phyloP scores from a whole-genome alignment of 108 stramenopile species.

The Aurantiochytrium sp. region DNA sequence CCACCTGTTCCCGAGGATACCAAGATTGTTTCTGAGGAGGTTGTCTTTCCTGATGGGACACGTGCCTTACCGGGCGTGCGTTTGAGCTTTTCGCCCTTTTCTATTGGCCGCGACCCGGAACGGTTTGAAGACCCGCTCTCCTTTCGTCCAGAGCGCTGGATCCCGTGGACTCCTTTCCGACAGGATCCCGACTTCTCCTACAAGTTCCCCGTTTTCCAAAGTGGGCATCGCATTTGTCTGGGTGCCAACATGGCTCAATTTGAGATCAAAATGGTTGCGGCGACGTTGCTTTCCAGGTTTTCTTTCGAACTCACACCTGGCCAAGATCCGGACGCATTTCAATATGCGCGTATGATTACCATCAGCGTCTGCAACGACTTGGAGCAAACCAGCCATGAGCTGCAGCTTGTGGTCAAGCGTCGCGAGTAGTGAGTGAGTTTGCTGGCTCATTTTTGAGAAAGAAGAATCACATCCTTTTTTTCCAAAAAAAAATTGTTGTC shows the following conservation, averaged over 20 bases:
- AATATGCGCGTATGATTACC: neutral
- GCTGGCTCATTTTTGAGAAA: too few species aligned
- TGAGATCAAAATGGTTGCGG: constrained; percentile 27
- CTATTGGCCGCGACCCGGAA: constrained; percentile 32
- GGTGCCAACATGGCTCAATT: constrained; percentile 33
- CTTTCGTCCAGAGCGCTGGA: constrained; percentile 45
- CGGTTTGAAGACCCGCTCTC: constrained; percentile 26
- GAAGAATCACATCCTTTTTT: too few species aligned
- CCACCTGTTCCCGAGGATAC: constrained; percentile 38
- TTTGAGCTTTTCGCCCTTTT: constrained; percentile 27
- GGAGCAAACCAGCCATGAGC: neutral
- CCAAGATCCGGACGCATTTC: neutral
- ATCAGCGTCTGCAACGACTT: neutral
- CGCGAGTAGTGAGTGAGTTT: neutral
- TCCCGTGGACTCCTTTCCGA: constrained; percentile 22
- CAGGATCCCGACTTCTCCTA: constrained; percentile 3
- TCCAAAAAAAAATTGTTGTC: too few species aligned
- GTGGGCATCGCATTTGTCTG: constrained; percentile 37
- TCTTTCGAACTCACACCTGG: neutral
- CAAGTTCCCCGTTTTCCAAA: constrained; percentile 36
- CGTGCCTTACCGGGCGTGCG: constrained; percentile 22
- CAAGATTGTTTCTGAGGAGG: constrained; percentile 32
- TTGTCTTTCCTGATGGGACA: constrained; percentile 50
- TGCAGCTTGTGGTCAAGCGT: neutral
- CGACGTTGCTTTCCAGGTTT: neutral